Conservation (phyloP, 192 early-diverging fungal genomes). For the Entomortierella parvispora region DNA sequence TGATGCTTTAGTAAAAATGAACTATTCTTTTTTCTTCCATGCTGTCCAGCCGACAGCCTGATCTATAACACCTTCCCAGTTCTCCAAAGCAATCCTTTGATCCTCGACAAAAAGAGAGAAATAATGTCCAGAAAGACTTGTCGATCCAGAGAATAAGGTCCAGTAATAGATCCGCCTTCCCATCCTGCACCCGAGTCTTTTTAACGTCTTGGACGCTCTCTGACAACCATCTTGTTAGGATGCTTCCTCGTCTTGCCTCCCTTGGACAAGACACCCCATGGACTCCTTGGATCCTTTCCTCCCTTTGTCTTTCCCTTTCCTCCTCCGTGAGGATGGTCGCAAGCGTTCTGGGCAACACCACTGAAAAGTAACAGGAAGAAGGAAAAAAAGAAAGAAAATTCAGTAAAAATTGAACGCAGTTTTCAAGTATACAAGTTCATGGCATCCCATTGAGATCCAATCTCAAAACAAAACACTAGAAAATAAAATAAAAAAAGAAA, state of each 20-base stretch:
- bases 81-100: too few relatives aligned
- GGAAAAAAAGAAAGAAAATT: background rate
- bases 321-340: conserved; percentile 98
- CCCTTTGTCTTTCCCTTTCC: conserved; percentile 94
- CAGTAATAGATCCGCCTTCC: too few relatives aligned
- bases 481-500: background rate
- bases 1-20: too few relatives aligned
- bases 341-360: conserved; percentile 95
- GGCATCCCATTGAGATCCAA: background rate
- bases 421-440: background rate
- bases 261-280: conserved; percentile 94
- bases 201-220: conserved; percentile 68
- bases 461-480: background rate
- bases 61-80: too few relatives aligned
- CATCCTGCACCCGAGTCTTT: too few relatives aligned
- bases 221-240: conserved; percentile 76
- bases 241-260: conserved; percentile 86
- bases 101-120: too few relatives aligned
- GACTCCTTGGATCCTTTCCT: conserved; percentile 82
- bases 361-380: conserved; percentile 42
- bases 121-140: too few relatives aligned
- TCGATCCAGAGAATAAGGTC: too few relatives aligned
- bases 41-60: too few relatives aligned
- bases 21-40: too few relatives aligned
- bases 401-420: background rate